Conservation (phyloP, 495 filamentous ascomycete genomes). For the Tuber aestivum region DNA sequence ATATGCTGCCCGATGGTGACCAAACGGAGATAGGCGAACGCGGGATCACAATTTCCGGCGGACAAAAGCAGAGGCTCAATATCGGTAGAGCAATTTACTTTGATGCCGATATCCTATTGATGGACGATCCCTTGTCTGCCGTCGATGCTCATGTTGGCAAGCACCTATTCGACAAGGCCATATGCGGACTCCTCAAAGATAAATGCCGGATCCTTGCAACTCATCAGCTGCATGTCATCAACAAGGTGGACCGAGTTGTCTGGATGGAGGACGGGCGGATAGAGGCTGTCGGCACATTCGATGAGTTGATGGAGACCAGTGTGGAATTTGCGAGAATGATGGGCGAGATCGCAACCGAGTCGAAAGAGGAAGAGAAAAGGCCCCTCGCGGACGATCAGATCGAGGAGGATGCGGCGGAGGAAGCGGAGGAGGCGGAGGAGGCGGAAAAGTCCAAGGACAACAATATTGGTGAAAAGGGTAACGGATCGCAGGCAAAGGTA, state of each 20-base stretch:
- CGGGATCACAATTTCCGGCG: conserved; percentile 75
- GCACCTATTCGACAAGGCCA: conserved; percentile 94
- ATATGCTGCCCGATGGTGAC: conserved; percentile 70
- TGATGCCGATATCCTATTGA: conserved; percentile 70
- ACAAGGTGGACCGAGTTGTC: conserved; percentile 80
- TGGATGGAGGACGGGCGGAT: conserved; percentile 85
- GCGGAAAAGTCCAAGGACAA: conserved; percentile 50
- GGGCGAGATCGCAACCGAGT: conserved; percentile 71
- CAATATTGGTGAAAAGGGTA: conserved; percentile 40
- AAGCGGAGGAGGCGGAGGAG: conserved; percentile 40
- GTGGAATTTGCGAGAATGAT: conserved; percentile 71
- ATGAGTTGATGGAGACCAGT: conserved; percentile 73
- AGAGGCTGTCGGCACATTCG: conserved; percentile 76
- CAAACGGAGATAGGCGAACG: conserved; percentile 70
- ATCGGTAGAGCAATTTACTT: conserved; percentile 83
- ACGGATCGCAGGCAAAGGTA: conserved; percentile 54
- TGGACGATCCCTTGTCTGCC: conserved; percentile 77
- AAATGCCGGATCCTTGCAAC: conserved; percentile 89
- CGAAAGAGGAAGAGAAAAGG: conserved; percentile 50
- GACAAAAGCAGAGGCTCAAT: conserved; percentile 77
- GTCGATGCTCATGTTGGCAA: conserved; percentile 84
- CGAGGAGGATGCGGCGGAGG: conserved; percentile 40
- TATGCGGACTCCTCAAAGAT: conserved; percentile 78
- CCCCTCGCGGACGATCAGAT: conserved; percentile 37
- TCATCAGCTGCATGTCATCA: conserved; percentile 88